phyloP scores from a whole-genome alignment of 257 asterid species.

The Echites panduratus region DNA sequence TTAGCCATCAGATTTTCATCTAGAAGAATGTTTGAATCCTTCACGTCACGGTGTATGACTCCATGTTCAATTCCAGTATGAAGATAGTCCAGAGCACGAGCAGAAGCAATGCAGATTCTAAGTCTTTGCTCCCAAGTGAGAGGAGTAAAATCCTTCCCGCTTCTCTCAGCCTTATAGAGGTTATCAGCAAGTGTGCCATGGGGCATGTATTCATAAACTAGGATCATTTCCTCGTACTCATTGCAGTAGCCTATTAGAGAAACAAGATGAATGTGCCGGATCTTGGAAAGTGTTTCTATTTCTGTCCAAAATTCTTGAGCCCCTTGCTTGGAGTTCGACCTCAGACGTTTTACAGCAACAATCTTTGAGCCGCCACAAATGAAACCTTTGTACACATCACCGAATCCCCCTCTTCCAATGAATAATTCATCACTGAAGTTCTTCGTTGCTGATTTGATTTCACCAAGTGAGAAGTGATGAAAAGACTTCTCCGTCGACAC shows the following conservation, averaged over 20 bases:
- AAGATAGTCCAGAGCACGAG: conserved; percentile 20
- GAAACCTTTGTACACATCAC: conserved; percentile 14
- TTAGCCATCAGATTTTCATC: conserved; percentile 1
- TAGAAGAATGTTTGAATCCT: conserved; percentile 17
- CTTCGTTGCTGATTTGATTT: conserved; percentile 8
- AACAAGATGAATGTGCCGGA: conserved; percentile 16
- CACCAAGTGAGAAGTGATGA: conserved; percentile 8
- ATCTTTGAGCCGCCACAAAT: background rate
- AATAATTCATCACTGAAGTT: conserved; percentile 9
- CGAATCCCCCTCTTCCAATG: conserved; percentile 17
- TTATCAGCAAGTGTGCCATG: conserved; percentile 15
- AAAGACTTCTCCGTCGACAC: background rate
- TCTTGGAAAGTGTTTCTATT: conserved; percentile 18
- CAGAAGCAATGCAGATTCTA: conserved; percentile 20
- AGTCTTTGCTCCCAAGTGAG: conserved; percentile 17
- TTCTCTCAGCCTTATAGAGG: background rate
- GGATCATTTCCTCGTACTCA: conserved; percentile 9
- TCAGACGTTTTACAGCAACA: conserved; percentile 17
- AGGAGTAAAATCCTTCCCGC: background rate
- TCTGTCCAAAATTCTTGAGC: conserved; percentile 19
- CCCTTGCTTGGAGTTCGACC: conserved; percentile 16
- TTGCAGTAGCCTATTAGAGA: conserved; percentile 20
- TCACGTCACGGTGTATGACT: conserved; percentile 17
- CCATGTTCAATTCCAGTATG: conserved; percentile 15
- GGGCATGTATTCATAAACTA: conserved; percentile 9